A percentile compares a stretch with the other conserved stretches of the same genome.
phyloP scores from a whole-genome alignment of 257 asterid species.

The Rhazya stricta region DNA sequence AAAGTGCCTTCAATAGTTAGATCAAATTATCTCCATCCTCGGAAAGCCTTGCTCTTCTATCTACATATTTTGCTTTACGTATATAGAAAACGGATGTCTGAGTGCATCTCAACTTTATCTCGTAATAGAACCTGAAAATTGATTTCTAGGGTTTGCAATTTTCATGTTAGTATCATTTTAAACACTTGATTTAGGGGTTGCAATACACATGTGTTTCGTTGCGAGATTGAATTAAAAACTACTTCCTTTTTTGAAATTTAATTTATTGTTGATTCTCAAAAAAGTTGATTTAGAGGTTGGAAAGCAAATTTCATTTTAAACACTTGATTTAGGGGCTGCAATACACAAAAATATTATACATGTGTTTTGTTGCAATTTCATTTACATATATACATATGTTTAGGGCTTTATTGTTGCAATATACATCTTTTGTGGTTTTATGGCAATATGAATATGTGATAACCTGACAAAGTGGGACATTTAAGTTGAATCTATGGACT shows the following conservation, averaged over 20 bases:
- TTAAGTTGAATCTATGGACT: not conserved
- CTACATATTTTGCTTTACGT: not conserved
- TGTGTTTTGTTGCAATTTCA: not conserved
- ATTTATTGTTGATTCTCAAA: not conserved
- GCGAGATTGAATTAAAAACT: not conserved
- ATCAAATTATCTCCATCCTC: slow-evolving; percentile 14
- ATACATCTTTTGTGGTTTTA: not conserved
- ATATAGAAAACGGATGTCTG: not conserved
- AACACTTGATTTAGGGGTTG: not conserved
- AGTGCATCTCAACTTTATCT: slow-evolving; percentile 7
- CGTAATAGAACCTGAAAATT: slow-evolving; percentile 1
- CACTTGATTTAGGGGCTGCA: too few relatives aligned
- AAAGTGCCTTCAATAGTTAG: slow-evolving; percentile 16
- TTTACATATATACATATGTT: too few relatives aligned
- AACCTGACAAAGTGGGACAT: not conserved
- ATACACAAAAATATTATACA: too few relatives aligned
- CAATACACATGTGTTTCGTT: not conserved
- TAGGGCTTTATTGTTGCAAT: too few relatives aligned
- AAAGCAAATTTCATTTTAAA: too few relatives aligned
- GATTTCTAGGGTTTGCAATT: slow-evolving; percentile 20
- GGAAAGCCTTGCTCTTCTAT: slow-evolving; percentile 14
- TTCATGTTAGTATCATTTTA: not conserved
- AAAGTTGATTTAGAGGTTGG: not conserved
- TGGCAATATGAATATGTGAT: not conserved
- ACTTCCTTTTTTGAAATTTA: not conserved